Evolutionary conservation across 1,284 basidiomycete species (phyloP), one percentile per base, ranked within the genome.

Genomic region (Moniliella sp.): DNA sequence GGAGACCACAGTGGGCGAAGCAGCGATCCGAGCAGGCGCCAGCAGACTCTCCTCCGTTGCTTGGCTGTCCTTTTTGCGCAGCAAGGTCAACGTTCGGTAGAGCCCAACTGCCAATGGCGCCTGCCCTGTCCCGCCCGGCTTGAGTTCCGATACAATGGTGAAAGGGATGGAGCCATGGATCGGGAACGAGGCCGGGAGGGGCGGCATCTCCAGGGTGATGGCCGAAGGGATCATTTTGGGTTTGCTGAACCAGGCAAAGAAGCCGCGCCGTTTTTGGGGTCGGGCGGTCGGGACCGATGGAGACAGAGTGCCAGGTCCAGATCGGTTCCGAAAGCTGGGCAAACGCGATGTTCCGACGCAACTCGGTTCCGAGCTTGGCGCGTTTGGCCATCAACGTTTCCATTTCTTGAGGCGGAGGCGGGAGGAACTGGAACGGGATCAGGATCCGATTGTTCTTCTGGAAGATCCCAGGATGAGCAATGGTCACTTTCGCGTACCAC

Each of bases 401-500:
- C 17, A 27, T 21, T 18, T 37, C n/a, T 4, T 29, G 15, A 2
- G 36, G 39, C 5, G 51, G 51, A n/a, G 51, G 36, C 1, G 51
- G 50, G 8, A 55, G 33, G 28, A 52, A 55, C 14, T 47, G 42
- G 23, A 55, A 55, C 1, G 51, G 51, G 4, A 46, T 46, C 23
- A 50, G 42, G 36, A 50, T 39, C 25, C 51, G 39, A 9, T 50
- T 34, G 18, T 50, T 55, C 16, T 40, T 36, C 18, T 41, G 42
- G 25, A 55, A 43, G 5, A 52, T 28, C 51, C 51, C 2, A 42
- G 40, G 10, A 8, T 48, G 33, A 21, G 48, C 45, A 4, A 55
- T 45, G 9, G 48, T 55, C 18, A 50, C 31, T 32, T 52, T 53
- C 36, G 50, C 32, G 33, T 53, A 48, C 38, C 51, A 55, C 27